Conservation (phyloP, 1,284 basidiomycete genomes). For the Golubevia sp. region DNA sequence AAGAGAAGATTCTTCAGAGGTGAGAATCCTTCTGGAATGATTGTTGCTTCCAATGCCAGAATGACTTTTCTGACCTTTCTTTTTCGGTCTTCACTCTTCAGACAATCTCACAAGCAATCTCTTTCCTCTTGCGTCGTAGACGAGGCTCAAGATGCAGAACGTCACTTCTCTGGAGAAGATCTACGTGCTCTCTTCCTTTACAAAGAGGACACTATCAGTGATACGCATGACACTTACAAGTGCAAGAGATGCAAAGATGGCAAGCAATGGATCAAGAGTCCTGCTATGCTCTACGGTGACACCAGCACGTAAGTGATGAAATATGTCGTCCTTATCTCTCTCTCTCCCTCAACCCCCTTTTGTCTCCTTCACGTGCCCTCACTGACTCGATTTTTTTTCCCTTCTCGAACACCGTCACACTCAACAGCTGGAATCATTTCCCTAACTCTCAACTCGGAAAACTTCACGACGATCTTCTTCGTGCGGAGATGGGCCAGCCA, state of each 20-base stretch:
- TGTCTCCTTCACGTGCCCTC: background rate
- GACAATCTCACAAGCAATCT: constrained; percentile 85
- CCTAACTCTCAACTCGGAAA: constrained; percentile 82
- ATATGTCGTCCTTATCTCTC: background rate
- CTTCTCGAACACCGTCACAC: no score
- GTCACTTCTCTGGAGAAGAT: constrained; percentile 90
- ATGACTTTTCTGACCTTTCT: background rate
- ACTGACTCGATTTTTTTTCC: constrained; percentile 14
- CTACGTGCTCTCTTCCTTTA: constrained; percentile 90
- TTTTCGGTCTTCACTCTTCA: constrained; percentile 2
- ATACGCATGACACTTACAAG: constrained; percentile 81
- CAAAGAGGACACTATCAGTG: constrained; percentile 83
- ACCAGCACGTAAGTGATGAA: constrained; percentile 81
- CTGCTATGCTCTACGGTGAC: constrained; percentile 90
- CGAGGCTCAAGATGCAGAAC: constrained; percentile 91
- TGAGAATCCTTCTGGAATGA: constrained; percentile 44
- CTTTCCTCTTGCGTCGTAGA: constrained; percentile 96
- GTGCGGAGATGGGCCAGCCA: constrained; percentile 81
- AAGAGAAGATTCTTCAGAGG: constrained; percentile 97
- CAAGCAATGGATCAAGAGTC: constrained; percentile 79
- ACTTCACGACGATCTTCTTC: constrained; percentile 92
- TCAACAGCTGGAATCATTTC: constrained; percentile 91
- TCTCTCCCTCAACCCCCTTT: constrained; percentile 11
- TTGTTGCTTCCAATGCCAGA: background rate
- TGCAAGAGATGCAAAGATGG: constrained; percentile 92